Conservation (phyloP, 192 early-diverging fungal genomes). For the Podila epigama region DNA sequence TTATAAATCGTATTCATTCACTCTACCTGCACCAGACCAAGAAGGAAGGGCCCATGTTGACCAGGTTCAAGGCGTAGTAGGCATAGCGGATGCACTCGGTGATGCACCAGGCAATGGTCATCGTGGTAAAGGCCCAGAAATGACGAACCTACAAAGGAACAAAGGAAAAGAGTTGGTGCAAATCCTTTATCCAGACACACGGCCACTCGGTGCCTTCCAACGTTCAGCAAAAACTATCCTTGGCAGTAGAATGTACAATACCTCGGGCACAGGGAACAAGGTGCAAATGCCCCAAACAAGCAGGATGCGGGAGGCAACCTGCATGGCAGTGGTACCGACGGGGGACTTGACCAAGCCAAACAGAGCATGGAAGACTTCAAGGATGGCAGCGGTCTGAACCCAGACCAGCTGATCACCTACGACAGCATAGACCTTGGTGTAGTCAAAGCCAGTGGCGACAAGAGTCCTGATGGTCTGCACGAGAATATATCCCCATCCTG, state of each 20-base stretch:
- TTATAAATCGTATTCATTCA: neutral
- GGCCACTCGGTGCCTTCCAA: too few species aligned
- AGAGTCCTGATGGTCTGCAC: constrained; percentile 61
- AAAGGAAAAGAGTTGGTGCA: neutral
- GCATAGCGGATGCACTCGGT: constrained; percentile 92
- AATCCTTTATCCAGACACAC: neutral
- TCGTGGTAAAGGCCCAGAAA: constrained; percentile 75
- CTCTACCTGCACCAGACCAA: constrained; percentile 69
- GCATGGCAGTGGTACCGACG: constrained; percentile 79
- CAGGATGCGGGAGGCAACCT: constrained; percentile 87
- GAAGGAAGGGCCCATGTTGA: constrained; percentile 61
- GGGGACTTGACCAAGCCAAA: constrained; percentile 84
- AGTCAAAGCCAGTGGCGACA: constrained; percentile 59
- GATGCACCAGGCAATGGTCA: constrained; percentile 91
- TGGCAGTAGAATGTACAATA: constrained; percentile 1
- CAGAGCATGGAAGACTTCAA: constrained; percentile 72
- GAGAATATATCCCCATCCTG: constrained; percentile 85
- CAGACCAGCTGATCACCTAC: constrained; percentile 68
- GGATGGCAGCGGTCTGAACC: constrained; percentile 84
- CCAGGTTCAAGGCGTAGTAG: constrained; percentile 84
- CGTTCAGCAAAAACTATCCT: neutral
- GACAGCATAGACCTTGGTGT: constrained; percentile 65
- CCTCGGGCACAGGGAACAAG: constrained; percentile 70
- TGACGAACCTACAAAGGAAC: constrained; percentile 58
- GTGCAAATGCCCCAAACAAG: constrained; percentile 85